These are phyloP conservation scores for Dothideomycetidae sp. DNA, from an alignment of 2,329 filamentous ascomycete species.

Conservation along the genomic window DNA sequence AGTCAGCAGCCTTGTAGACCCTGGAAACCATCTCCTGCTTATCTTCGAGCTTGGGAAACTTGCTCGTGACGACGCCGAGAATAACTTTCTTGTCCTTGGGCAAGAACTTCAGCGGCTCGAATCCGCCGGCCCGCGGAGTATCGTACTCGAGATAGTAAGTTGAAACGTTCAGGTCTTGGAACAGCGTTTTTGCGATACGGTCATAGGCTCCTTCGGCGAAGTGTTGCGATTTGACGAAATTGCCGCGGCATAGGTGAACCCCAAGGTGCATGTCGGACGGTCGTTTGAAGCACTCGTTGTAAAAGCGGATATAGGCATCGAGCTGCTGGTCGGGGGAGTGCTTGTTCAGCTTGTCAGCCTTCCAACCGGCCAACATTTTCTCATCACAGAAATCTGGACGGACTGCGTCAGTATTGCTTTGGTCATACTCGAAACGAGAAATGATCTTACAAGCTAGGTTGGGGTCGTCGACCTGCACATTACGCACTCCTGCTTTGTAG, in stretches of 20 bases:
- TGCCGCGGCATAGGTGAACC: constrained; percentile 54
- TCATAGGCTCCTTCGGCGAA: constrained; percentile 36
- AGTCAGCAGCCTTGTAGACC: constrained; percentile 43
- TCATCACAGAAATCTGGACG: constrained; percentile 54
- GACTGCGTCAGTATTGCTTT: neutral
- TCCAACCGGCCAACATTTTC: constrained; percentile 57
- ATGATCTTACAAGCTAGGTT: constrained; percentile 29
- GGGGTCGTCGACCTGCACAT: constrained; percentile 36
- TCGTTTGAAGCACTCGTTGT: constrained; percentile 50
- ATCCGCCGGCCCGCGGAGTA: constrained; percentile 34
- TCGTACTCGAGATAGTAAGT: constrained; percentile 30
- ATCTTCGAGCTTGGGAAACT: constrained; percentile 32
- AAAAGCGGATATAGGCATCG: constrained; percentile 60
- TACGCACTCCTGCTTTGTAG: constrained; percentile 32
- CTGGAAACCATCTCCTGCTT: constrained; percentile 33
- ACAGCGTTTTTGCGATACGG: constrained; percentile 27
- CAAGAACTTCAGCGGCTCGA: constrained; percentile 31
- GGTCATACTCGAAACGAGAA: neutral
- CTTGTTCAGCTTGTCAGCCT: constrained; percentile 51
- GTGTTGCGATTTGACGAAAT: constrained; percentile 33
- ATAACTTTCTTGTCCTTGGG: constrained; percentile 35
- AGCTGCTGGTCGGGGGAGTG: constrained; percentile 56
- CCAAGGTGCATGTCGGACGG: constrained; percentile 61
- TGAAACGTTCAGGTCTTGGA: constrained; percentile 22
- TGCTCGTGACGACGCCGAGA: constrained; percentile 32